A percentile compares a stretch with the other conserved stretches of the same genome.
These are phyloP conservation scores for Monosporozyma siamensis DNA, from an alignment of 805 yeast genomes.

Conservation along the genomic window DNA sequence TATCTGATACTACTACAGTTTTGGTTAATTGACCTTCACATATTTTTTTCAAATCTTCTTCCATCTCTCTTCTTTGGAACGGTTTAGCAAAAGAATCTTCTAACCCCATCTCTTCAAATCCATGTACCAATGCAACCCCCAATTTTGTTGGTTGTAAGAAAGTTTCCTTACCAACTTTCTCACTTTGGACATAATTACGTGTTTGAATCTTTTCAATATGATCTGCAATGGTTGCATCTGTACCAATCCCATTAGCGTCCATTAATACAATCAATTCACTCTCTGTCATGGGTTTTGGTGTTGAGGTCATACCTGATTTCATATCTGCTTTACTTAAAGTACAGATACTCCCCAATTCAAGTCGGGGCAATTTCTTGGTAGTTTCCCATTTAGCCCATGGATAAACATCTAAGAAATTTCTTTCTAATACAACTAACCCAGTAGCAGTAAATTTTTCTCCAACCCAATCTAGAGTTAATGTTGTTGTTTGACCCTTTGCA, in stretches of 20 bases:
- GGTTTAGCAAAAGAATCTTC: constrained; percentile 82
- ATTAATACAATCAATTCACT: constrained; percentile 82
- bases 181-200: constrained; percentile 56
- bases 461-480: constrained; percentile 65
- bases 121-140: constrained; percentile 82
- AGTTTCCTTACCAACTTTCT: constrained; percentile 32
- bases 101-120: constrained; percentile 71
- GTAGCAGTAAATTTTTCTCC: constrained; percentile 59
- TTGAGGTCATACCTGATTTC: constrained; percentile 64
- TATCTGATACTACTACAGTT: constrained; percentile 45
- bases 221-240: constrained; percentile 98
- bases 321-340: constrained; percentile 49
- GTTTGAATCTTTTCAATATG: constrained; percentile 74
- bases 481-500: constrained; percentile 67
- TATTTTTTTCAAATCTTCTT: constrained; percentile 53
- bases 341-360: constrained; percentile 48
- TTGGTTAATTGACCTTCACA: constrained; percentile 53
- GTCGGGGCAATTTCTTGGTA: constrained; percentile 54
- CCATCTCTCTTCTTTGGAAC: constrained; percentile 69
- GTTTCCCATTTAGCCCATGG: constrained; percentile 71
- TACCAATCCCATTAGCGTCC: constrained; percentile 97
- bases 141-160: constrained; percentile 66
- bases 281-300: constrained; percentile 84
- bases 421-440: constrained; percentile 67
- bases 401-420: constrained; percentile 75